Evolutionary conservation across 2,329 filamentous ascomycete genomes (phyloP).

Genomic region (Calonectria hongkongensis): DNA sequence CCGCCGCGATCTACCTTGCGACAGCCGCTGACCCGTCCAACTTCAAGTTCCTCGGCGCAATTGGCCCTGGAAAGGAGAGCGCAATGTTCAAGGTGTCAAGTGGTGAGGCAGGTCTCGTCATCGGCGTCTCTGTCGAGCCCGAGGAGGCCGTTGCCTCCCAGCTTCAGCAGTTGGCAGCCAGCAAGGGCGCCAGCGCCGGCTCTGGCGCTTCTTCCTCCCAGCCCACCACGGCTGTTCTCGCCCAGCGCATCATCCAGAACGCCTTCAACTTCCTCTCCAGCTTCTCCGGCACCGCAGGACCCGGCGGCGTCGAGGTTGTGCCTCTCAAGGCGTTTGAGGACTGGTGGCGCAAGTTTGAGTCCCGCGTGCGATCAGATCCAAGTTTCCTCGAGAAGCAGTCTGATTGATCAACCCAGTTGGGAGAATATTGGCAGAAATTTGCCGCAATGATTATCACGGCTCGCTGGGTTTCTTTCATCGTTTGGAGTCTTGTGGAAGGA

Average conservation of each 20-base stretch:
- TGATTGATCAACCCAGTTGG: slow-evolving; percentile 41
- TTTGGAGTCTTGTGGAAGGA: slow-evolving; percentile 5
- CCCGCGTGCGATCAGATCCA: slow-evolving; percentile 88
- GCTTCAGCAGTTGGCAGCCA: slow-evolving; percentile 74
- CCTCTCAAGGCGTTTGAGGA: slow-evolving; percentile 96
- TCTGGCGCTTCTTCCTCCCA: slow-evolving; percentile 55
- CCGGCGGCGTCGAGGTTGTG: slow-evolving; percentile 86
- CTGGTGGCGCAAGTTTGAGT: slow-evolving; percentile 99
- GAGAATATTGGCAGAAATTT: background rate
- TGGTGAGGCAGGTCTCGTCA: slow-evolving; percentile 72
- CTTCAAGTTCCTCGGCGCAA: slow-evolving; percentile 91
- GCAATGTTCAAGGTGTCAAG: slow-evolving; percentile 88
- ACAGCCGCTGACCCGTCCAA: slow-evolving; percentile 71
- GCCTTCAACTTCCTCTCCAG: slow-evolving; percentile 97
- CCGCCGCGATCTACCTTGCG: slow-evolving; percentile 91
- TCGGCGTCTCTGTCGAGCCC: slow-evolving; percentile 90
- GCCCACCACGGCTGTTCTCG: slow-evolving; percentile 84
- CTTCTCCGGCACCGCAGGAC: slow-evolving; percentile 81
- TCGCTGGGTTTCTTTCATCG: background rate
- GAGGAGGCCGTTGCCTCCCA: slow-evolving; percentile 82
- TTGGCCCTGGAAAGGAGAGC: slow-evolving; percentile 92
- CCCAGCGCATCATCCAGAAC: slow-evolving; percentile 95
- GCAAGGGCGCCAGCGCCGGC: slow-evolving; percentile 47
- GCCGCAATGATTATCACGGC: background rate
- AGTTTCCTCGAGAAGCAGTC: slow-evolving; percentile 85